Evolutionary conservation across 129 eudicot genomes (phyloP).

Genomic region (Chrysanthemum lavandulifolium): DNA sequence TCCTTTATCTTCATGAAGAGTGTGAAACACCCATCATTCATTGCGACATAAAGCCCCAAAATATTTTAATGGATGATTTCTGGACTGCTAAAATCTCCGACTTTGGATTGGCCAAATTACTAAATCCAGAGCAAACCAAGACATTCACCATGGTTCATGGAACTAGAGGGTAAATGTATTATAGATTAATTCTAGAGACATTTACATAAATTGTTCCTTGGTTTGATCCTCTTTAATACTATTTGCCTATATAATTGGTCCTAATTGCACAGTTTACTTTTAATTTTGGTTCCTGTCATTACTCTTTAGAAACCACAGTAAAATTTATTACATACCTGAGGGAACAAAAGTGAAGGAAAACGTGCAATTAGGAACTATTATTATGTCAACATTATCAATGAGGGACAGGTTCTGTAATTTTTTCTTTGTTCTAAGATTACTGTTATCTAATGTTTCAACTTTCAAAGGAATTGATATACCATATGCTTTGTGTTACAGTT

Average conservation of each 20-base stretch:
- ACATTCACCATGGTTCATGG: constrained; percentile 8
- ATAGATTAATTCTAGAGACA: neutral
- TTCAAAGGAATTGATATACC: neutral
- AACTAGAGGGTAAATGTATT: constrained; percentile 5
- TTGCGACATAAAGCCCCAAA: constrained; percentile 28
- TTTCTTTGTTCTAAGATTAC: neutral
- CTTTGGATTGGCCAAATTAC: constrained; percentile 12
- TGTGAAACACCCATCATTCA: constrained; percentile 42
- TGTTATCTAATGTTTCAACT: neutral
- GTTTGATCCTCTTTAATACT: too few species aligned
- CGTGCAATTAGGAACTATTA: too few species aligned
- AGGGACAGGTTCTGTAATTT: too few species aligned
- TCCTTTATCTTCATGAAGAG: constrained; percentile 38
- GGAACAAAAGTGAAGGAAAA: too few species aligned
- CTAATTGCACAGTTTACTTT: too few species aligned
- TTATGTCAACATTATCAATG: too few species aligned
- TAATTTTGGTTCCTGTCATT: too few species aligned
- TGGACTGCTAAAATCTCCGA: constrained; percentile 17
- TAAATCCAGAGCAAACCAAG: constrained; percentile 1
- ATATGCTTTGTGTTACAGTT: constrained; percentile 5
- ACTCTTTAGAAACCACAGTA: too few species aligned
- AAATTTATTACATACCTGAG: neutral
- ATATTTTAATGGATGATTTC: constrained; percentile 37
- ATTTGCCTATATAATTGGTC: too few species aligned
- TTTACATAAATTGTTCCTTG: too few species aligned